These are phyloP conservation scores for Durusdinium trenchii DNA, from an alignment of 73 alveolate genomes.

Conservation along the genomic window DNA sequence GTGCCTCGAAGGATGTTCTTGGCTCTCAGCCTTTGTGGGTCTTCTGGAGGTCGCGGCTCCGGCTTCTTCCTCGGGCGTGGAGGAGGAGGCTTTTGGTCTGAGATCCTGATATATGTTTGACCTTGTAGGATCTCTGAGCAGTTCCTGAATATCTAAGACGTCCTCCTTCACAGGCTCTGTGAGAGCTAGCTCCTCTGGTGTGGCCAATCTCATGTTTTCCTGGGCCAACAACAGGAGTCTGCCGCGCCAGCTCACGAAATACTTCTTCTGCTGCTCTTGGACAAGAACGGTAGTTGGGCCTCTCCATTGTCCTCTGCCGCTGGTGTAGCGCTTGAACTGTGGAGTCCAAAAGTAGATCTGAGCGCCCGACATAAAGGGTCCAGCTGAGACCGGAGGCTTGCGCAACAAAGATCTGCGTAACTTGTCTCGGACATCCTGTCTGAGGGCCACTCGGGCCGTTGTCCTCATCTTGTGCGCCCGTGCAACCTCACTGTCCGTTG, in stretches of 20 bases:
- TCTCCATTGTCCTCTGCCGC: background rate
- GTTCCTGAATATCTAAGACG: background rate
- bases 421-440: conserved; percentile 14
- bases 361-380: background rate
- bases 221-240: background rate
- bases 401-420: background rate
- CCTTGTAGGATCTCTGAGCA: background rate
- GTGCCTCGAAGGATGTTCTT: background rate
- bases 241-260: background rate
- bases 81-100: background rate
- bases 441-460: conserved; percentile 8
- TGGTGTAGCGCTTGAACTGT: background rate
- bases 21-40: background rate
- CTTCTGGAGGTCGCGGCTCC: background rate
- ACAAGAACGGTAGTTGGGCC: background rate
- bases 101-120: background rate
- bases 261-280: background rate
- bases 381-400: background rate
- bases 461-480: background rate
- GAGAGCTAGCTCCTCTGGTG: background rate
- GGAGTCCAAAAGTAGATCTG: conserved; percentile 45
- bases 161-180: background rate
- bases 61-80: background rate
- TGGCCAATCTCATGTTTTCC: background rate
- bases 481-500: background rate